These are phyloP conservation scores for Fusarium sp. DNA, from an alignment of 2,329 filamentous ascomycete genomes.

Conservation along the genomic window DNA sequence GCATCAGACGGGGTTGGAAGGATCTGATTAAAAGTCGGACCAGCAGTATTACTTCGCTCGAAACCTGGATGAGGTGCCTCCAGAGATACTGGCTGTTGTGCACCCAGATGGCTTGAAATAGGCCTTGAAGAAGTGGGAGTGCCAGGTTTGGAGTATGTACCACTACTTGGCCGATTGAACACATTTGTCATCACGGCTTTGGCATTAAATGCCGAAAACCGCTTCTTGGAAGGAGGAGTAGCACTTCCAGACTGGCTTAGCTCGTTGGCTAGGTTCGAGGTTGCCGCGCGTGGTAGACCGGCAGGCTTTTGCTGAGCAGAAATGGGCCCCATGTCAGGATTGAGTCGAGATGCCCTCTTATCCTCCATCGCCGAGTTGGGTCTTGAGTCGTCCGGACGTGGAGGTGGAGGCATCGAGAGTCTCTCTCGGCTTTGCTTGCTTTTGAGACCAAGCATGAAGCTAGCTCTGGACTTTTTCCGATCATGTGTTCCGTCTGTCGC, in stretches of 20 bases:
- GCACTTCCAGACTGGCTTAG: conserved; percentile 19
- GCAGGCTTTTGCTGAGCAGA: conserved; percentile 31
- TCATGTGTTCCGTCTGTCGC: conserved; percentile 53
- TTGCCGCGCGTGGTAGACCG: conserved; percentile 37
- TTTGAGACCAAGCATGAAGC: conserved; percentile 51
- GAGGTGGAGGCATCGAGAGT: conserved; percentile 28
- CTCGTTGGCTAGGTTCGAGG: conserved; percentile 40
- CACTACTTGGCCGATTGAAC: conserved; percentile 42
- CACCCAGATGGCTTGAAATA: conserved; percentile 25
- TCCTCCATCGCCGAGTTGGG: conserved; percentile 46
- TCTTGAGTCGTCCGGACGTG: conserved; percentile 28
- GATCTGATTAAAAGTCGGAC: conserved; percentile 34
- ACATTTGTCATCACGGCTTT: conserved; percentile 48
- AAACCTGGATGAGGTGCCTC: conserved; percentile 31
- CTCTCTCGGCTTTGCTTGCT: conserved; percentile 33
- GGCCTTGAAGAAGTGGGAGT: conserved; percentile 36
- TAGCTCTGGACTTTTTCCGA: conserved; percentile 53
- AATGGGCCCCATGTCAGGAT: conserved; percentile 39
- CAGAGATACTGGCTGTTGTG: conserved; percentile 23
- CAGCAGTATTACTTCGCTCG: conserved; percentile 41
- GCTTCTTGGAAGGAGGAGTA: conserved; percentile 52
- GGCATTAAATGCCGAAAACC: conserved; percentile 56
- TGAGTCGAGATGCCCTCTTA: conserved; percentile 55
- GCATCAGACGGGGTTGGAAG: conserved; percentile 8
- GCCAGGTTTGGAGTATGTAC: conserved; percentile 28